phyloP scores from a whole-genome alignment of 164 flowering plant genomes.

The Piper longum region DNA sequence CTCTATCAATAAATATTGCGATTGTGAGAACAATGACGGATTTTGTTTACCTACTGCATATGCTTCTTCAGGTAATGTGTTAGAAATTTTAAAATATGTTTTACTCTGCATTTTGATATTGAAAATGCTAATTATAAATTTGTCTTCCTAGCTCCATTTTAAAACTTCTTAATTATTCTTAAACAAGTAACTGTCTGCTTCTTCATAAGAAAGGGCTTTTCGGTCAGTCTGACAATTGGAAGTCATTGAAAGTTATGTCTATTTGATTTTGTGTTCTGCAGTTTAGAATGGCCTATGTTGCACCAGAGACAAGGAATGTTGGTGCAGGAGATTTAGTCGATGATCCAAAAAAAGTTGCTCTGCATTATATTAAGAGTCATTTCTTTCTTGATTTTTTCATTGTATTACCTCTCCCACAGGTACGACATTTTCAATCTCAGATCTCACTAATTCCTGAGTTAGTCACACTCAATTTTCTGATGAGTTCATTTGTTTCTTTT shows the following conservation, averaged over 20 bases:
- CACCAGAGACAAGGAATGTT: slow-evolving; percentile 78
- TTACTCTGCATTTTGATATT: background rate
- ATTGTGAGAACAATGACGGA: slow-evolving; percentile 66
- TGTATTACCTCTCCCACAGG: slow-evolving; percentile 85
- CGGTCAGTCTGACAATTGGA: background rate
- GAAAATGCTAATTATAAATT: background rate
- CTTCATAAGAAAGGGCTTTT: too few species aligned
- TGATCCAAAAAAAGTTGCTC: slow-evolving; percentile 68
- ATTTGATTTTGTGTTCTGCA: slow-evolving; percentile 18
- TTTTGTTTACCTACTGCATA: slow-evolving; percentile 52
- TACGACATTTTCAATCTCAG: slow-evolving; percentile 5
- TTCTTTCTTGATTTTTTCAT: slow-evolving; percentile 57
- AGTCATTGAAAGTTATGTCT: background rate
- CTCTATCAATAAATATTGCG: slow-evolving; percentile 41
- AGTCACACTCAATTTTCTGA: background rate
- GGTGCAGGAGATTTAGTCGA: slow-evolving; percentile 88
- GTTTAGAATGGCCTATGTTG: slow-evolving; percentile 84
- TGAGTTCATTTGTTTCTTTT: background rate
- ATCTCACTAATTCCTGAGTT: too few species aligned
- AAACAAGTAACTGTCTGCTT: background rate
- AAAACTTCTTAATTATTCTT: too few species aligned
- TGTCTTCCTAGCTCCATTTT: too few species aligned
- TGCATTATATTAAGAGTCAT: slow-evolving; percentile 42
- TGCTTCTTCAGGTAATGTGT: slow-evolving; percentile 67
- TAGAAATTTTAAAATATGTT: too few species aligned